A percentile compares a stretch with the other conserved stretches of the same genome.
These are phyloP conservation scores for Penicillium waksmanii DNA, from an alignment of 495 filamentous ascomycete species.

Conservation along the genomic window DNA sequence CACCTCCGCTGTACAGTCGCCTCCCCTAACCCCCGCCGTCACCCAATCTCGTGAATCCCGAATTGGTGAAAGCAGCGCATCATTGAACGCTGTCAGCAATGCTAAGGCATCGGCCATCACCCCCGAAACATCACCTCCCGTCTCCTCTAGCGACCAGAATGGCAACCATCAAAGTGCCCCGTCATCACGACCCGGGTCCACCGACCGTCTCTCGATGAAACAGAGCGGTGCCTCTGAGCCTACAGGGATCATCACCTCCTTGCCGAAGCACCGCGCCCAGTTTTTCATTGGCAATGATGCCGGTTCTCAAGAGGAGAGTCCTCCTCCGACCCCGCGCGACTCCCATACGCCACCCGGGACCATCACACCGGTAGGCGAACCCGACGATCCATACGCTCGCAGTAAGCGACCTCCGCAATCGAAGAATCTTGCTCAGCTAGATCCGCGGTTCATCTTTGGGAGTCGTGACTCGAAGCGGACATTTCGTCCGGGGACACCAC, in stretches of 20 bases:
- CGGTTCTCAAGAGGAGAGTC: conserved; percentile 53
- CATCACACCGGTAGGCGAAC: conserved; percentile 79
- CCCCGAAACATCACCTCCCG: conserved; percentile 46
- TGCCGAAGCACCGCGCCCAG: conserved; percentile 63
- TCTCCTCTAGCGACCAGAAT: conserved; percentile 35
- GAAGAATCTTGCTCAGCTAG: conserved; percentile 69
- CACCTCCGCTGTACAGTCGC: conserved; percentile 74
- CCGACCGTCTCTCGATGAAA: conserved; percentile 40
- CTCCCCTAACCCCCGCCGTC: conserved; percentile 85
- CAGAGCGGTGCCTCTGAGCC: conserved; percentile 46
- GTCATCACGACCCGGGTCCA: conserved; percentile 52
- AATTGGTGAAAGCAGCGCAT: conserved; percentile 31
- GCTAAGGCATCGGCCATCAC: conserved; percentile 67
- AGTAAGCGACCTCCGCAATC: conserved; percentile 75
- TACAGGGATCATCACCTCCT: conserved; percentile 36
- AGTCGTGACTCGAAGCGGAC: conserved; percentile 56
- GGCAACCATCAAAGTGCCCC: conserved; percentile 38
- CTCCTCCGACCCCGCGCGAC: conserved; percentile 57
- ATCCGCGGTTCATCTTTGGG: conserved; percentile 84
- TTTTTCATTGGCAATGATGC: conserved; percentile 75
- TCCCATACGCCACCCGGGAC: conserved; percentile 65
- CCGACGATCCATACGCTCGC: conserved; percentile 86
- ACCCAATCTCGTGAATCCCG: conserved; percentile 60
- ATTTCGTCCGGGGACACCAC: conserved; percentile 42
- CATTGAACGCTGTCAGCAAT: conserved; percentile 41